Evolutionary conservation across 352 stramenopile genomes (phyloP).

Genomic region (Phytophthora uliginosa): DNA sequence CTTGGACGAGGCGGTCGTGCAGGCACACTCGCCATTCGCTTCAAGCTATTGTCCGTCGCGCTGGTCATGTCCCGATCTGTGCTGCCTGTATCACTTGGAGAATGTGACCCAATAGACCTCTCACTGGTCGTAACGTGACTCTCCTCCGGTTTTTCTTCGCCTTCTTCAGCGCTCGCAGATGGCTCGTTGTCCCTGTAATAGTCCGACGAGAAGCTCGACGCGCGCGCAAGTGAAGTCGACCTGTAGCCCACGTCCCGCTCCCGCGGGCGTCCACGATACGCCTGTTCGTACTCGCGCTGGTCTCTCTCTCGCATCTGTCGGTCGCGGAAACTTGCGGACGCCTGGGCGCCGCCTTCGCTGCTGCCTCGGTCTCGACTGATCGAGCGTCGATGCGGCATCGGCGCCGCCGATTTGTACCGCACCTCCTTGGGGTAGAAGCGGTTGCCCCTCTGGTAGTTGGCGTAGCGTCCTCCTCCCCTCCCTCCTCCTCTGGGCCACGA

Average conservation of each 20-base stretch:
- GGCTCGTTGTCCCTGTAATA: slow-evolving; percentile 37
- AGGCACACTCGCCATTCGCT: slow-evolving; percentile 27
- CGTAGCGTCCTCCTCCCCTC: slow-evolving; percentile 33
- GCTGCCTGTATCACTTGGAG: slow-evolving; percentile 42
- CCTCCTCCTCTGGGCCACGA: slow-evolving; percentile 36
- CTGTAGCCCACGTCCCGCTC: slow-evolving; percentile 26
- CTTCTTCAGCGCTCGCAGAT: slow-evolving; percentile 46
- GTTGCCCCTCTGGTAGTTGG: slow-evolving; percentile 33
- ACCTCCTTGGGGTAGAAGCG: slow-evolving; percentile 60
- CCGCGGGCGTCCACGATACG: slow-evolving; percentile 24
- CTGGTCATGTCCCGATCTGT: slow-evolving; percentile 28
- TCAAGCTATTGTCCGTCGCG: slow-evolving; percentile 29
- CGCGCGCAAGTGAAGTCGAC: slow-evolving; percentile 38
- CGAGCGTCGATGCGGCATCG: slow-evolving; percentile 42
- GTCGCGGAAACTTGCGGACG: slow-evolving; percentile 42
- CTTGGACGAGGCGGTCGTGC: slow-evolving; percentile 47
- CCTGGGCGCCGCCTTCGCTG: slow-evolving; percentile 29
- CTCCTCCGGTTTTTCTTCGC: slow-evolving; percentile 52
- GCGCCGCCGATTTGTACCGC: slow-evolving; percentile 33
- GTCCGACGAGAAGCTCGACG: slow-evolving; percentile 40
- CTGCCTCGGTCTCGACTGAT: slow-evolving; percentile 55
- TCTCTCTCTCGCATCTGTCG: slow-evolving; percentile 48
- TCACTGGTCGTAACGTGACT: slow-evolving; percentile 30
- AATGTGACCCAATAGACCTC: slow-evolving; percentile 28
- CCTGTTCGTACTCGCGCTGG: slow-evolving; percentile 36